Evolutionary conservation across 2,329 filamentous ascomycete species (phyloP), one percentile per base, ranked within the genome.

Genomic region (Aureobasidium sp.): DNA sequence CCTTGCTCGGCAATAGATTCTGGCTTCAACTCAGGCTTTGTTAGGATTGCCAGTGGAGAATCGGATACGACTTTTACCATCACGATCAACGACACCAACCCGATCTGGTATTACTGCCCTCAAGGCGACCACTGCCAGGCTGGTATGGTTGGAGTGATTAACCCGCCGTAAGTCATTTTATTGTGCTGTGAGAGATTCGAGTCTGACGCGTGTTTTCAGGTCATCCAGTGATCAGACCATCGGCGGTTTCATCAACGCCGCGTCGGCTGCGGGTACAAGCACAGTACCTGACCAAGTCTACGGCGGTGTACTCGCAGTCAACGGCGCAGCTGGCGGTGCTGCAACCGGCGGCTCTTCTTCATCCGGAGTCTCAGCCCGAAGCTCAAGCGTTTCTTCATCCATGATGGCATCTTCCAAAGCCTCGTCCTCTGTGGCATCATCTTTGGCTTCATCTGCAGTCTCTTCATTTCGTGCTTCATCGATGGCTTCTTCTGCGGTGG

Each of bases 141-240:
- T 29, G 55, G 55, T n/a, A 54, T 54, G 55, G 55, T 56, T 3
- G 55, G 55, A n/a, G 55, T 49, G 17, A 56, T 56, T 10, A 56
- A 56, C 19, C 47, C 47, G 22, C 41, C 55, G 55, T 56, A 35
- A 50, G 51, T 48, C 30, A 4, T 22, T 38, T 38, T 7, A 19
- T 16, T 30, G 6, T 30, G 27, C 27, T 30, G n/a, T n/a, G n/a
- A n/a, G n/a, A n/a, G n/a, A n/a, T n/a, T n/a, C n/a, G n/a, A n/a
- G n/a, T n/a, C n/a, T n/a, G n/a, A n/a, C n/a, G n/a, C 3, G 1
- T 6, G 12, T 3, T 4, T 3, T 2, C 14, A 48, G 44, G 8
- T 38, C 44, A 8, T 35, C 30, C 4, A 24, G 16, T 6, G 8
- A 11, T 19, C 3, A 48, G 11, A 38, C 8, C 7, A 38, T 48